Percentiles rank a stretch among this genome's conserved stretches.
Evolutionary conservation across 106 monocot species (phyloP).

Genomic region (Acorus calamus): DNA sequence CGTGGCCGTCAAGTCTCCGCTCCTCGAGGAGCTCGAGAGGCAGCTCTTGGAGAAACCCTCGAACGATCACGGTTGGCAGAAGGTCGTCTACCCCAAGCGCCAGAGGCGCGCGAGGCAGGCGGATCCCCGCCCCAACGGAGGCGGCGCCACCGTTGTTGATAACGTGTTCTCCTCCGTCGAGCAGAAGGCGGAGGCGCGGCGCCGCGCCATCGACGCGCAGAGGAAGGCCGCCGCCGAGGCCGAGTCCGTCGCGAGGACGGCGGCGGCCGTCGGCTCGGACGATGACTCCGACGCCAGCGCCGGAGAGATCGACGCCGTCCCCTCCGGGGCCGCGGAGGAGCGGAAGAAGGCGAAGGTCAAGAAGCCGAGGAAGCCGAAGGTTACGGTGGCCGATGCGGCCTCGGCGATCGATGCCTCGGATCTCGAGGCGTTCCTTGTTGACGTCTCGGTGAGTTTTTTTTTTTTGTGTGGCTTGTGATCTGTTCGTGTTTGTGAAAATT

Average conservation of each 20-base stretch:
- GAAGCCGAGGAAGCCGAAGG: slow-evolving; percentile 87
- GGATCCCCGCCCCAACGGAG: slow-evolving; percentile 2
- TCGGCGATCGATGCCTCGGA: slow-evolving; percentile 53
- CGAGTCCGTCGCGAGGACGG: slow-evolving; percentile 1
- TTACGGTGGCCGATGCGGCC: slow-evolving; percentile 86
- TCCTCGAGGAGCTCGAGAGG: background rate
- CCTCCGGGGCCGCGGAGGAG: slow-evolving; percentile 3
- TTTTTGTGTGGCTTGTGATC: no score
- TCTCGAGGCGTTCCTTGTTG: slow-evolving; percentile 62
- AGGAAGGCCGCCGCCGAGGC: slow-evolving; percentile 20
- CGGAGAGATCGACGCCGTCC: slow-evolving; percentile 10
- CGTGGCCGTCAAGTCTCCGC: no score
- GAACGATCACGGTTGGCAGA: slow-evolving; percentile 82
- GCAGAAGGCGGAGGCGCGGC: slow-evolving; percentile 58
- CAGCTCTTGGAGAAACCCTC: slow-evolving; percentile 6
- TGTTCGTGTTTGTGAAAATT: no score
- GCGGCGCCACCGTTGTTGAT: background rate
- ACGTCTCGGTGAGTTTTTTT: slow-evolving; percentile 41
- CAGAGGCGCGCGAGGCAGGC: slow-evolving; percentile 15
- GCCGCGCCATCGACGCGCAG: slow-evolving; percentile 39
- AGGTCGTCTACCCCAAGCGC: slow-evolving; percentile 79
- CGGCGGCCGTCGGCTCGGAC: slow-evolving; percentile 32
- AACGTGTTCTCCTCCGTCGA: slow-evolving; percentile 82
- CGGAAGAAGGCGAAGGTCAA: slow-evolving; percentile 65
- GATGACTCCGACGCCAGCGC: slow-evolving; percentile 30